phyloP scores from a whole-genome alignment of 2,329 filamentous ascomycete genomes.

The Colletotrichum orchidophilum region DNA sequence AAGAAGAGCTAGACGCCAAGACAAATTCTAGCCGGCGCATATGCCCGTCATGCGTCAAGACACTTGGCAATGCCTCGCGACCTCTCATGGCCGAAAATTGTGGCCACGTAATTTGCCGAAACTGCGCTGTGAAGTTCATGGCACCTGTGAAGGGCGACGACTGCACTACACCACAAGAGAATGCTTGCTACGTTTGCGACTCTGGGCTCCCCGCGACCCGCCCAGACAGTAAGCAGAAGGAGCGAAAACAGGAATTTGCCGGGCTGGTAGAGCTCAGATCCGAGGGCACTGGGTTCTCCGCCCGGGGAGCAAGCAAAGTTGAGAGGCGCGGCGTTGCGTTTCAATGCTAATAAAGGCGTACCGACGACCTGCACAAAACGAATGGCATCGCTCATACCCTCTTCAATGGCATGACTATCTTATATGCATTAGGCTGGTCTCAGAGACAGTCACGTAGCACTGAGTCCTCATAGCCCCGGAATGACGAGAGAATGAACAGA shows the following conservation, averaged over 20 bases:
- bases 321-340: constrained; percentile 83
- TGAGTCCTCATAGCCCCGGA: not conserved
- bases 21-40: constrained; percentile 56
- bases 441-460: not conserved
- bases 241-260: constrained; percentile 65
- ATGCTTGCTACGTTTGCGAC: constrained; percentile 89
- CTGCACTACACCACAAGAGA: constrained; percentile 49
- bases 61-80: constrained; percentile 81
- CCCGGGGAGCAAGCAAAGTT: constrained; percentile 84
- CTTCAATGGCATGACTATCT: not conserved
- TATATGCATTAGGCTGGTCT: not conserved
- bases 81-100: constrained; percentile 87
- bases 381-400: not conserved
- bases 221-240: constrained; percentile 51
- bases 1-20: constrained; percentile 68
- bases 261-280: constrained; percentile 83
- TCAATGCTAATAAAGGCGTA: constrained; percentile 68
- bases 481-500: not conserved
- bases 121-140: constrained; percentile 87
- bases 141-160: constrained; percentile 57
- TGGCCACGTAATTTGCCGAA: constrained; percentile 89
- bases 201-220: constrained; percentile 70
- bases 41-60: constrained; percentile 89
- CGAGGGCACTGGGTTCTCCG: constrained; percentile 93
- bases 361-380: not conserved